These are phyloP conservation scores for Pelargonium australe DNA, from an alignment of 441 rosid genomes.

Conservation along the genomic window DNA sequence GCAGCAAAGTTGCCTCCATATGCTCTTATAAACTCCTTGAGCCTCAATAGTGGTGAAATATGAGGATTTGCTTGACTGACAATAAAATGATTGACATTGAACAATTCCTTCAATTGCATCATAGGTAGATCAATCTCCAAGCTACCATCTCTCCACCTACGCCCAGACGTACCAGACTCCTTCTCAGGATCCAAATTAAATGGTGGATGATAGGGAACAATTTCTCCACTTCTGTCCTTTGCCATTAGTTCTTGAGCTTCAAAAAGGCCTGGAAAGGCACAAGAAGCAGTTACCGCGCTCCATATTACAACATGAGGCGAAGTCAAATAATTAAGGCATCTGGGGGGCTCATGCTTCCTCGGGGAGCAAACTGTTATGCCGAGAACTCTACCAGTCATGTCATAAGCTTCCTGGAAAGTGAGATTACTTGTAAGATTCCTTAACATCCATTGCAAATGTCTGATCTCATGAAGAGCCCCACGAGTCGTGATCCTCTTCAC, in stretches of 20 bases:
- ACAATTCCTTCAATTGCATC: conserved; percentile 97
- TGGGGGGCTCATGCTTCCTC: conserved; percentile 96
- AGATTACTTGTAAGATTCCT: conserved; percentile 83
- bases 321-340: conserved; percentile 90
- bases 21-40: conserved; percentile 75
- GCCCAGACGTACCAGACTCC: conserved; percentile 49
- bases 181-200: conserved; percentile 75
- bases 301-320: conserved; percentile 97
- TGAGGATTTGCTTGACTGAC: conserved; percentile 99
- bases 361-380: conserved; percentile 96
- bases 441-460: conserved; percentile 79
- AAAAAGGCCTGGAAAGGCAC: conserved; percentile 94
- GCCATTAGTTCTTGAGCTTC: conserved; percentile 99
- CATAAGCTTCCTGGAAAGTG: conserved; percentile 95
- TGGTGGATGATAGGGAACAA: conserved; percentile 93
- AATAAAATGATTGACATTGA: conserved; percentile 91
- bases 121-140: conserved; percentile 93
- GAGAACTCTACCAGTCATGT: conserved; percentile 83
- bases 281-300: conserved; percentile 97
- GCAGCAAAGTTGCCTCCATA: conserved; percentile 95
- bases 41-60: conserved; percentile 69
- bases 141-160: conserved; percentile 98
- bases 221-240: conserved; percentile 85
- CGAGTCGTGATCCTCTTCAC: conserved; percentile 78
- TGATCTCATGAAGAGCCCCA: conserved; percentile 85